Percentiles rank a stretch among this genome's conserved stretches.
These are phyloP conservation scores for Clonostachys rhizophaga DNA, from an alignment of 2,329 filamentous ascomycete species.

Conservation along the genomic window DNA sequence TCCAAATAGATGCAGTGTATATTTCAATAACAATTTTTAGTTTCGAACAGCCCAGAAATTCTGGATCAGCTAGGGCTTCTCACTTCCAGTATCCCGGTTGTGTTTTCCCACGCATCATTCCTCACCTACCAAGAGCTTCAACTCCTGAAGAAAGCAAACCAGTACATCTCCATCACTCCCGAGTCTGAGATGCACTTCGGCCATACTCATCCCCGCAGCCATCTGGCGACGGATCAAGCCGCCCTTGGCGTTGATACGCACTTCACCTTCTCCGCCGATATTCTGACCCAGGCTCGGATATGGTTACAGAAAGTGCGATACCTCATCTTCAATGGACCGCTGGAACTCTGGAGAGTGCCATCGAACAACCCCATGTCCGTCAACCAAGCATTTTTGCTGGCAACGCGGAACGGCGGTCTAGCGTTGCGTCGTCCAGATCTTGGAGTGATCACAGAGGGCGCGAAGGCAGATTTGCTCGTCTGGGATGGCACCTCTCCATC, in stretches of 20 bases:
- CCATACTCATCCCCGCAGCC: slow-evolving; percentile 37
- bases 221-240: slow-evolving; percentile 42
- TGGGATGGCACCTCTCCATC: slow-evolving; percentile 43
- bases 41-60: slow-evolving; percentile 30
- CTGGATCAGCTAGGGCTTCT: slow-evolving; percentile 29
- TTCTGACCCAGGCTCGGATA: slow-evolving; percentile 45
- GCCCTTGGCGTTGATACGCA: slow-evolving; percentile 50
- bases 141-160: slow-evolving; percentile 41
- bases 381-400: slow-evolving; percentile 49
- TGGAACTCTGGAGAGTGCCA: slow-evolving; percentile 35
- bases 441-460: slow-evolving; percentile 40
- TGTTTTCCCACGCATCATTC: slow-evolving; percentile 47
- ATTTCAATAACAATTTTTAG: not conserved
- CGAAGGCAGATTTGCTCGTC: slow-evolving; percentile 50
- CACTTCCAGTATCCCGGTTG: slow-evolving; percentile 37
- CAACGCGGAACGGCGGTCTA: slow-evolving; percentile 45
- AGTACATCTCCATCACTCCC: slow-evolving; percentile 51
- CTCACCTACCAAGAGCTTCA: slow-evolving; percentile 29
- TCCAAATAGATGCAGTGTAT: not conserved
- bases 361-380: slow-evolving; percentile 44
- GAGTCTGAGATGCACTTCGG: slow-evolving; percentile 57
- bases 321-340: slow-evolving; percentile 14
- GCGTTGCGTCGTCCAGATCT: slow-evolving; percentile 46
- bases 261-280: slow-evolving; percentile 41
- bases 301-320: slow-evolving; percentile 40